Evolutionary conservation across 2,329 filamentous ascomycete species (phyloP).

Genomic region (Aspergillus tamarii): DNA sequence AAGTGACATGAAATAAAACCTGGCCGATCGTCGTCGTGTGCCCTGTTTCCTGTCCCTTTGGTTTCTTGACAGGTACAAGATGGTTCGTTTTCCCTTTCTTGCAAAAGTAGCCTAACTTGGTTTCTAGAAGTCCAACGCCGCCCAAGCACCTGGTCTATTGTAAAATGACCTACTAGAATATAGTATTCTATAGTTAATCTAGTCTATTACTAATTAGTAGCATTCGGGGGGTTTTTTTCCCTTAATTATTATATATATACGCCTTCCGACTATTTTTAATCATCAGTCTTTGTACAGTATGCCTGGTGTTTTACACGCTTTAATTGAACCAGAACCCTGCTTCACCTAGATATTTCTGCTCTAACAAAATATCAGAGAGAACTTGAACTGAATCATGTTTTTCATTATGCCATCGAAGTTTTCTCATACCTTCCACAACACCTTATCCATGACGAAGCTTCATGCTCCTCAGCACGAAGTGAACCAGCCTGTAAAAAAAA

Average conservation of each 20-base stretch:
- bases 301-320: too few species aligned
- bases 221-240: too few species aligned
- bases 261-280: too few species aligned
- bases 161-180: not conserved
- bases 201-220: too few species aligned
- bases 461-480: not conserved
- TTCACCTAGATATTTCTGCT: not conserved
- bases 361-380: not conserved
- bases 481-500: not conserved
- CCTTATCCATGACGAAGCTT: not conserved
- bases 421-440: not conserved
- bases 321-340: not conserved
- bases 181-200: not conserved
- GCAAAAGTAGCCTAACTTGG: not conserved
- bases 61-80: not conserved
- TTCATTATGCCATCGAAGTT: not conserved
- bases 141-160: not conserved
- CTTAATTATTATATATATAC: too few species aligned
- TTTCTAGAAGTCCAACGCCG: not conserved
- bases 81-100: not conserved
- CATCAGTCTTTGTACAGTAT: too few species aligned
- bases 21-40: not conserved
- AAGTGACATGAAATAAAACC: not conserved
- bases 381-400: not conserved
- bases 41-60: not conserved